phyloP scores from a whole-genome alignment of 2,329 filamentous ascomycete genomes.

The Didymella arachidicola region DNA sequence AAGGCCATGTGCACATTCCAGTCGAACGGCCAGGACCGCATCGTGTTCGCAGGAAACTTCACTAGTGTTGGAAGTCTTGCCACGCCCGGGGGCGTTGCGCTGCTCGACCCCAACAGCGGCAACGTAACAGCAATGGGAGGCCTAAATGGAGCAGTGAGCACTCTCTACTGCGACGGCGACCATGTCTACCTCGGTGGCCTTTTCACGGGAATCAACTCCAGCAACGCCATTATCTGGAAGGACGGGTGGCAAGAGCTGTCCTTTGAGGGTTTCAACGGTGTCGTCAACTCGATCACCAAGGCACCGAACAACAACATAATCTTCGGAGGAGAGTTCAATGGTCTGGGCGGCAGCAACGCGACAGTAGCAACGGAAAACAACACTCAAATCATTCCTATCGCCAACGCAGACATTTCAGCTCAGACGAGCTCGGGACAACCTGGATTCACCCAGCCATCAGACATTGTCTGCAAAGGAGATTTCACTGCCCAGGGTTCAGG shows the following conservation, averaged over 20 bases:
- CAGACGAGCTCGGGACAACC: constrained; percentile 66
- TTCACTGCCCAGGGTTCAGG: constrained; percentile 69
- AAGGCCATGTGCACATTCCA: constrained; percentile 85
- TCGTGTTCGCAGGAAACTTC: constrained; percentile 94
- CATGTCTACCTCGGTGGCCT: constrained; percentile 92
- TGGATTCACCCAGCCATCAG: constrained; percentile 78
- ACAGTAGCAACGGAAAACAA: constrained; percentile 72
- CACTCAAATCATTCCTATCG: constrained; percentile 83
- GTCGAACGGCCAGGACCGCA: constrained; percentile 71
- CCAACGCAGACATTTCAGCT: constrained; percentile 75
- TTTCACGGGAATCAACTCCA: constrained; percentile 81
- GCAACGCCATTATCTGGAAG: constrained; percentile 87
- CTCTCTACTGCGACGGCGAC: constrained; percentile 82
- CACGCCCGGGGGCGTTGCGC: constrained; percentile 77
- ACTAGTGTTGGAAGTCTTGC: constrained; percentile 82
- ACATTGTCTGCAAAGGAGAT: constrained; percentile 80
- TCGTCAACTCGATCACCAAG: constrained; percentile 84
- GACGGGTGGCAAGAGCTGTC: constrained; percentile 77
- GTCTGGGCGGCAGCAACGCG: constrained; percentile 85
- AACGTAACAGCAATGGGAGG: constrained; percentile 78
- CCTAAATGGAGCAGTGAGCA: constrained; percentile 80
- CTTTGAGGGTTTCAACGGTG: constrained; percentile 94
- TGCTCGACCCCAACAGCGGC: constrained; percentile 78
- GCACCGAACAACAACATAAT: constrained; percentile 83
- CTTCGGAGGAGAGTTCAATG: constrained; percentile 90